These are phyloP conservation scores for Lachancea dasiensis DNA, from an alignment of 805 yeast species.

Conservation along the genomic window DNA sequence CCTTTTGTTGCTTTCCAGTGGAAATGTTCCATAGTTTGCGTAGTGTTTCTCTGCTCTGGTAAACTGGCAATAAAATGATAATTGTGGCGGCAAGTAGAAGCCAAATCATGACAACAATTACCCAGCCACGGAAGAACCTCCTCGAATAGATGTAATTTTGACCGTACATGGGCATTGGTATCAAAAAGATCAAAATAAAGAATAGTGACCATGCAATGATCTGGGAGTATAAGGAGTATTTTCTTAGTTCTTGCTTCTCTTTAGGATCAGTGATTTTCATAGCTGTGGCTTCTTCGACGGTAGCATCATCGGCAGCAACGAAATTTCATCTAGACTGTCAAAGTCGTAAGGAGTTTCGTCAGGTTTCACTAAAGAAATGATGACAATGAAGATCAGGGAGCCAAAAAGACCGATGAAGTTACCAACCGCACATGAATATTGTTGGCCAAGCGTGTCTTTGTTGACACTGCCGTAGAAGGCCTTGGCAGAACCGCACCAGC, in stretches of 20 bases:
- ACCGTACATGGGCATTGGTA: slow-evolving; percentile 6
- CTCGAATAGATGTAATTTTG: slow-evolving; percentile 1
- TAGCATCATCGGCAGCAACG: neutral
- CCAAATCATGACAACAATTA: slow-evolving; percentile 1
- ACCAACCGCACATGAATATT: slow-evolving; percentile 2
- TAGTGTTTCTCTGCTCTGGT: too few relatives aligned
- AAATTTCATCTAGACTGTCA: slow-evolving; percentile 1
- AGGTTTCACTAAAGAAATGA: slow-evolving; percentile 1
- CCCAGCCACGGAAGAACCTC: slow-evolving; percentile 1
- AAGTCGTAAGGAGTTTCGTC: neutral
- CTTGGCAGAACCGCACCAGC: slow-evolving; percentile 2
- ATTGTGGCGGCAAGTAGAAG: slow-evolving; percentile 1
- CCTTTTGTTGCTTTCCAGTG: too few relatives aligned
- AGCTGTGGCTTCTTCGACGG: slow-evolving; percentile 3
- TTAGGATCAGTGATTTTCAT: neutral
- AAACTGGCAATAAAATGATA: slow-evolving; percentile 3
- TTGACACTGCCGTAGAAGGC: slow-evolving; percentile 2
- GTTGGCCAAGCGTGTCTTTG: neutral
- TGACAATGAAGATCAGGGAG: neutral
- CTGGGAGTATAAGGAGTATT: neutral
- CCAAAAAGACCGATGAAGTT: slow-evolving; percentile 2
- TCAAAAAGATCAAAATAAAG: slow-evolving; percentile 2
- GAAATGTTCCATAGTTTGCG: too few relatives aligned
- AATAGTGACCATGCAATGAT: slow-evolving; percentile 1
- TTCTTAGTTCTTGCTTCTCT: neutral